Evolutionary conservation across 805 yeast genomes (phyloP).

Genomic region (Barnettozyma vustinii): DNA sequence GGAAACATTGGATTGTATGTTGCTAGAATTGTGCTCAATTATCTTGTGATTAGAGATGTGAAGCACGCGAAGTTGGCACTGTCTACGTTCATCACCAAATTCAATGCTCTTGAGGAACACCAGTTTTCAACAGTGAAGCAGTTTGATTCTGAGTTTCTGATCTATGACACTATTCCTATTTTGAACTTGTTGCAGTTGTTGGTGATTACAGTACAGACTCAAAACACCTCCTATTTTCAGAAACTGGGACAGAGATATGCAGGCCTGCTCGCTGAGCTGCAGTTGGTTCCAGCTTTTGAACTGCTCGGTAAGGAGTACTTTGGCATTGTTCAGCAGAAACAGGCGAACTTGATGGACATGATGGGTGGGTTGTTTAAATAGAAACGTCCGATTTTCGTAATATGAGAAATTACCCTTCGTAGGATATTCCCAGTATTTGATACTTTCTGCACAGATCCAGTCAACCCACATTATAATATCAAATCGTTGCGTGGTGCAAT

Average conservation of each 20-base stretch:
- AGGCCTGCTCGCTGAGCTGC: constrained; percentile 28
- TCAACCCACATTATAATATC: too few species aligned
- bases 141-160: constrained; percentile 30
- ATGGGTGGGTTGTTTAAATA: constrained; percentile 58
- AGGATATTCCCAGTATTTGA: too few species aligned
- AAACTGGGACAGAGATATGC: constrained; percentile 49
- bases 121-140: constrained; percentile 24
- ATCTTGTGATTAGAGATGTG: constrained; percentile 60
- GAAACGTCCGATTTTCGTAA: not conserved
- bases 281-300: constrained; percentile 41
- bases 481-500: too few species aligned
- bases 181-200: constrained; percentile 69
- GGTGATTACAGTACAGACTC: constrained; percentile 50
- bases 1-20: constrained; percentile 29
- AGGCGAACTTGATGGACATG: constrained; percentile 59
- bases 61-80: constrained; percentile 47
- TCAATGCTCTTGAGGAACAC: constrained; percentile 21
- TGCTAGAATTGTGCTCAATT: constrained; percentile 68
- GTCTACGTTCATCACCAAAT: constrained; percentile 30
- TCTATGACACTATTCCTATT: constrained; percentile 39
- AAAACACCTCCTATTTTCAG: constrained; percentile 46
- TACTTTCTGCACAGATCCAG: too few species aligned
- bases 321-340: constrained; percentile 47
- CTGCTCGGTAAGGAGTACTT: constrained; percentile 60
- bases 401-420: too few species aligned